Conservation (phyloP, 169 alveolate genomes). For the Cyclospora cayetanensis region DNA sequence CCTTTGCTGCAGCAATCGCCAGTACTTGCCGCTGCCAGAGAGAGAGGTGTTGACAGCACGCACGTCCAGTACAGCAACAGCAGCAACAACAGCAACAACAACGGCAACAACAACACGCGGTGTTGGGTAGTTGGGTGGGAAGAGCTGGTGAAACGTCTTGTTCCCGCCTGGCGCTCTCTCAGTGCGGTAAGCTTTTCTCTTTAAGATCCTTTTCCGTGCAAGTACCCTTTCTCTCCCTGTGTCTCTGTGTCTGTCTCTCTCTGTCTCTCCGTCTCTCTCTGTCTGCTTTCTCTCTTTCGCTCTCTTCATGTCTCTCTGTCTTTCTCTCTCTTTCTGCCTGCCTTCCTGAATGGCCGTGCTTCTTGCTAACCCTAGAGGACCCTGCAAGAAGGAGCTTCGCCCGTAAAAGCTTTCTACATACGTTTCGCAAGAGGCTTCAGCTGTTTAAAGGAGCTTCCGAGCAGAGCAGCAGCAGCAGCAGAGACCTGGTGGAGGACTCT, state of each 20-base stretch:
- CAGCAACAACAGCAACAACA: neutral
- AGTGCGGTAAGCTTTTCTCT: neutral
- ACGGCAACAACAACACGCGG: slow-evolving; percentile 6
- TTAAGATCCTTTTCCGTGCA: neutral
- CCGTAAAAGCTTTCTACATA: too few relatives aligned
- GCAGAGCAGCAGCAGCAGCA: neutral
- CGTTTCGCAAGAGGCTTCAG: too few relatives aligned
- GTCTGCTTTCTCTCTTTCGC: neutral
- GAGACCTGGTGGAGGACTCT: too few relatives aligned
- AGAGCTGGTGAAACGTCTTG: neutral
- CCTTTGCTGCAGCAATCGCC: slow-evolving; percentile 53
- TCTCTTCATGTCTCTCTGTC: neutral
- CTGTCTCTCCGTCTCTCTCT: neutral
- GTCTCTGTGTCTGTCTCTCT: neutral
- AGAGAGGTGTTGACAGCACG: neutral
- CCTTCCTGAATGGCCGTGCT: neutral
- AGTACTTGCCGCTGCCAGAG: slow-evolving; percentile 33
- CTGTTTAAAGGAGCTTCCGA: too few relatives aligned
- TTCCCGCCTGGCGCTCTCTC: slow-evolving; percentile 46
- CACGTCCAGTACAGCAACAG: neutral
- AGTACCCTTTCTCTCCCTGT: neutral
- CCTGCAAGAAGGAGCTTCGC: too few relatives aligned
- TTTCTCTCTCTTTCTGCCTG: neutral
- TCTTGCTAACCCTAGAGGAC: too few relatives aligned
- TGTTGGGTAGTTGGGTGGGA: slow-evolving; percentile 61